Conservation (phyloP, 768 basidiomycete genomes). For the Serendipita sp. region DNA sequence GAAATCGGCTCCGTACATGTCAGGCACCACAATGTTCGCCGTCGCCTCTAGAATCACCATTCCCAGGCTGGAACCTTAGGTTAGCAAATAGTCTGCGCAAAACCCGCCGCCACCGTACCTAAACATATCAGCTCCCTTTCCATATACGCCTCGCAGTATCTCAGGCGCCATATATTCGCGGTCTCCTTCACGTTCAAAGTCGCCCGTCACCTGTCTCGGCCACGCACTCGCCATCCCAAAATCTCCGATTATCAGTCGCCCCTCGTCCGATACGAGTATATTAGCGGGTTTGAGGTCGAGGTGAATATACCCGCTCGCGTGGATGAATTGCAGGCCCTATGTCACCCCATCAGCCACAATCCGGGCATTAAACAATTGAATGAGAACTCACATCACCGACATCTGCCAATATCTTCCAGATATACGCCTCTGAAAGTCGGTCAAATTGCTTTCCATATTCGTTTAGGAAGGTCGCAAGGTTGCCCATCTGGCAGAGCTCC, state of each 20-base stretch:
- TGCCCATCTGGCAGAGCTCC: conserved; percentile 86
- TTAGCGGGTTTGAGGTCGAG: conserved; percentile 97
- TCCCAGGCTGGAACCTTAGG: conserved; percentile 49
- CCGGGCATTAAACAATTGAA: not conserved
- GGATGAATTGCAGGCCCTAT: conserved; percentile 79
- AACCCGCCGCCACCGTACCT: conserved; percentile 41
- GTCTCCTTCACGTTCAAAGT: conserved; percentile 91
- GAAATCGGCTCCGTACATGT: conserved; percentile 51
- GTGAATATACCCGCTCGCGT: conserved; percentile 77
- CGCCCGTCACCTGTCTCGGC: conserved; percentile 37
- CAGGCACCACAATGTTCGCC: conserved; percentile 91
- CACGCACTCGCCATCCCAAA: conserved; percentile 97
- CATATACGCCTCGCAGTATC: conserved; percentile 80
- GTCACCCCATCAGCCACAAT: not conserved
- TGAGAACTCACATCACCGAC: conserved; percentile 61
- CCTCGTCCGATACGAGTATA: conserved; percentile 75
- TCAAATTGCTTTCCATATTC: conserved; percentile 79
- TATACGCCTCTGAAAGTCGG: conserved; percentile 73
- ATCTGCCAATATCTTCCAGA: conserved; percentile 93
- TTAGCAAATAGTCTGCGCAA: not conserved
- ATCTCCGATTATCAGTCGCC: conserved; percentile 91
- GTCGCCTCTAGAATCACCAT: conserved; percentile 93
- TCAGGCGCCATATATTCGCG: conserved; percentile 95
- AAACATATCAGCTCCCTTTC: conserved; percentile 92
- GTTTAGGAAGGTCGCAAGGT: conserved; percentile 79